phyloP scores from a whole-genome alignment of 192 early-diverging fungal genomes.

The Geranomyces michiganensis region DNA sequence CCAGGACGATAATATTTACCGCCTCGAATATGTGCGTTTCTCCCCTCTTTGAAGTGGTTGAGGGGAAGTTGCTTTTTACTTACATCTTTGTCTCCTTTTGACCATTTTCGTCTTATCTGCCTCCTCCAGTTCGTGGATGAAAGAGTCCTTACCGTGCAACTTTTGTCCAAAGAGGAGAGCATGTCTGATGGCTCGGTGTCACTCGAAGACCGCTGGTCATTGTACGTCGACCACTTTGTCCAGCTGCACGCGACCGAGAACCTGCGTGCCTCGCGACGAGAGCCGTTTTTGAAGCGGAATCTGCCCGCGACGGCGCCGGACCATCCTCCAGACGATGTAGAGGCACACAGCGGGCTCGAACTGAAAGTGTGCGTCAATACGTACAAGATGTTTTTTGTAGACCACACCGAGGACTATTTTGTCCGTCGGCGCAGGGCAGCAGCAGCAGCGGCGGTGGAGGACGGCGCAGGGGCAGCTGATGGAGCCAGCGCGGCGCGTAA shows the following conservation, averaged over 20 bases:
- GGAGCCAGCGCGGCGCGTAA: too few relatives aligned
- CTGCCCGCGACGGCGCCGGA: slow-evolving; percentile 48
- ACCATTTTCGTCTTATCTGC: not conserved
- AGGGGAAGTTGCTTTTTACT: not conserved
- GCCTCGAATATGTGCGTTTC: slow-evolving; percentile 75
- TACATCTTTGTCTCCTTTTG: slow-evolving; percentile 20
- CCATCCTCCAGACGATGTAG: slow-evolving; percentile 58
- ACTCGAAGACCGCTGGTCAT: slow-evolving; percentile 90
- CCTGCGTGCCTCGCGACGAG: slow-evolving; percentile 59
- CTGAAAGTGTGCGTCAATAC: slow-evolving; percentile 97
- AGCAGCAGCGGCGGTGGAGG: not conserved
- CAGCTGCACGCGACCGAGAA: slow-evolving; percentile 83
- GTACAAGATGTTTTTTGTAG: slow-evolving; percentile 97
- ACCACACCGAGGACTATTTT: slow-evolving; percentile 91
- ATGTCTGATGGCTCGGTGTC: slow-evolving; percentile 77
- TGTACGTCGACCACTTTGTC: slow-evolving; percentile 95
- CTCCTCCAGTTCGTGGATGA: slow-evolving; percentile 53
- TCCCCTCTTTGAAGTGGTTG: not conserved
- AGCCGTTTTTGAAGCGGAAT: slow-evolving; percentile 78
- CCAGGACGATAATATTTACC: slow-evolving; percentile 76
- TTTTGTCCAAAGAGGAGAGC: slow-evolving; percentile 87
- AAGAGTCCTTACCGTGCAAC: slow-evolving; percentile 77
- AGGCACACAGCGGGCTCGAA: slow-evolving; percentile 80
- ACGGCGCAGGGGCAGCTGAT: not conserved
- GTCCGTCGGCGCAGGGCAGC: not conserved